Base-by-base conservation (phyloP, 306 rosid species). In the Lithocarpus polystachyus region DNA sequence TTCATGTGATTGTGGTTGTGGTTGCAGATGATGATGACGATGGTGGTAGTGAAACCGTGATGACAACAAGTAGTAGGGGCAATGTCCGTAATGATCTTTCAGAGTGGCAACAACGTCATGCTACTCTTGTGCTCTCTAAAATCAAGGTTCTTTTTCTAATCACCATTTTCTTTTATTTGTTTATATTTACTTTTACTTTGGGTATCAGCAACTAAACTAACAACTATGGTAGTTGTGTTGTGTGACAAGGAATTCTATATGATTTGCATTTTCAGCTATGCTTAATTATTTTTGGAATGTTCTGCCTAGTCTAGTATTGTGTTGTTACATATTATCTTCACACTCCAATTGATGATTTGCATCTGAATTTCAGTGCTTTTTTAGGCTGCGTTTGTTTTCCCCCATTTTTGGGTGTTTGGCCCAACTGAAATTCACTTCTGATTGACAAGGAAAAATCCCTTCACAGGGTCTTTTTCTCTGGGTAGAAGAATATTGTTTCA, bases 91-190 rank as follows among this genome's bases (percentile, higher is more conserved):
- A 77, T 52, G 93, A 92, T 86, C 97, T 92, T 71, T 92, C 97
- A 6, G 84, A 89, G 68, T 94, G 98, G 98, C 98, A 94, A 84
- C 89, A 91, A 85, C 89, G 79, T 74, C 98, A 94, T 75, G 98
- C 98, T 5, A 76, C 67, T 71, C 90, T 92, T 75, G 77, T 92
- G 71, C 94, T 94, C n/a, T 91, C 94, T 26, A 88, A 82, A 88
- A 93, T 86, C 33, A 94, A 92, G 97, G 97, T 94, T 74, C 52
- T 75, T 81, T 67, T 74, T 18, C 8, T 54, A 71, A 19, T 81
- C 72, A 18, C 26, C 77, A 56, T 57, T 24, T 54, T 45, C 24
- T 78, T 69, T 75, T 11, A 53, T 68, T 62, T 8, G 9, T 35
- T n/a, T 37, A 48, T 35, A 68, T 61, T 69, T 78, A 67, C 84